Percentiles rank a stretch among this genome's conserved stretches.
These are phyloP conservation scores for Plectosphaerella sp. DNA, from an alignment of 2,329 filamentous ascomycete genomes.

Conservation along the genomic window DNA sequence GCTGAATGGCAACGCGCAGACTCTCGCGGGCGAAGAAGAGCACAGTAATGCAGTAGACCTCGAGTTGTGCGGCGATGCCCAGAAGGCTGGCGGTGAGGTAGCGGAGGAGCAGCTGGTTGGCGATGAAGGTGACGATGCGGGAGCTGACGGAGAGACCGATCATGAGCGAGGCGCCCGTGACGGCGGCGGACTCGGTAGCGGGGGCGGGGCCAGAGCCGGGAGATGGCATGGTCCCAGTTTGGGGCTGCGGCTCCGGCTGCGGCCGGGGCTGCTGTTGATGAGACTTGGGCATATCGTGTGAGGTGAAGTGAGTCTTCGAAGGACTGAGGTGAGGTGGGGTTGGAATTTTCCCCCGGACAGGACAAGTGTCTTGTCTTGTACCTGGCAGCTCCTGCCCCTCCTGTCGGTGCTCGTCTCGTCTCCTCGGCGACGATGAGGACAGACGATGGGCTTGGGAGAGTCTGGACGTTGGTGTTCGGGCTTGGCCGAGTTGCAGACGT, in stretches of 20 bases:
- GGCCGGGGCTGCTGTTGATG: too few species aligned
- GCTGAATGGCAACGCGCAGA: conserved; percentile 84
- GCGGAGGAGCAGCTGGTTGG: conserved; percentile 87
- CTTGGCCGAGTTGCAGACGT: not conserved
- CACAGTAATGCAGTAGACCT: conserved; percentile 89
- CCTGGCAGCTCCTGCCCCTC: too few species aligned
- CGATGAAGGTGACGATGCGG: conserved; percentile 81
- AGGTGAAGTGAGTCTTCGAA: too few species aligned
- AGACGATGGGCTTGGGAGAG: not conserved
- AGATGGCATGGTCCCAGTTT: not conserved
- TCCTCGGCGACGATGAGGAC: not conserved
- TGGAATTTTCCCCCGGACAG: too few species aligned
- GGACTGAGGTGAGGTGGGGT: too few species aligned
- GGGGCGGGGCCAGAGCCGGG: not conserved
- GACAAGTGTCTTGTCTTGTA: too few species aligned
- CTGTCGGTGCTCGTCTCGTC: too few species aligned
- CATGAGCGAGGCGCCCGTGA: conserved; percentile 76
- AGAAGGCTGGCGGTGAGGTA: conserved; percentile 82
- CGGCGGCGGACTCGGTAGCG: conserved; percentile 21
- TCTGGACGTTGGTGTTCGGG: not conserved
- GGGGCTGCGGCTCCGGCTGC: not conserved
- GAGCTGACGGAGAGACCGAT: conserved; percentile 85
- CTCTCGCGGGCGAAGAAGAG: conserved; percentile 93
- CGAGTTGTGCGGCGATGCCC: conserved; percentile 82
- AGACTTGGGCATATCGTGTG: too few species aligned